A percentile compares a stretch with the other conserved stretches of the same genome.
Conservation (phyloP, 2,329 filamentous ascomycete species). For the Capronia americana region DNA sequence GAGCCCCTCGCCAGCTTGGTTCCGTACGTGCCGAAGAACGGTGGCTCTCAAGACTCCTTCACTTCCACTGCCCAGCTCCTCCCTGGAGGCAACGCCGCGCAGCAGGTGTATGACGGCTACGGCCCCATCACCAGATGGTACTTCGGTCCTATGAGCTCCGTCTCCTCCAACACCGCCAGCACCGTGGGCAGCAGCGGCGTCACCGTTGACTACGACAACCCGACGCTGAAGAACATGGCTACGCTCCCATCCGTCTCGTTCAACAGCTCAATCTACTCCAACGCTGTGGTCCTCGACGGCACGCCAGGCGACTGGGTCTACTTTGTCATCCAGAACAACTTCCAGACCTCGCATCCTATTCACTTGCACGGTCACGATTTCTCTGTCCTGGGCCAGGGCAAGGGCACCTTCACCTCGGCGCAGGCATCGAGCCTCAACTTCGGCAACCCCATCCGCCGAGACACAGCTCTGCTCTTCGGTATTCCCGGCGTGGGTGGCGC, state of each 20-base stretch:
- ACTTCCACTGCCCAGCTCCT: constrained; percentile 27
- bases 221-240: constrained; percentile 35
- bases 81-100: constrained; percentile 36
- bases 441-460: constrained; percentile 69
- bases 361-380: constrained; percentile 76
- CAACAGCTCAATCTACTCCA: constrained; percentile 37
- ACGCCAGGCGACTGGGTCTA: constrained; percentile 36
- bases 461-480: constrained; percentile 70
- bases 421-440: constrained; percentile 65
- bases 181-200: constrained; percentile 24
- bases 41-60: constrained; percentile 27
- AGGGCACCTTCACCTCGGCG: constrained; percentile 49
- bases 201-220: constrained; percentile 33
- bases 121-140: constrained; percentile 35
- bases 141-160: constrained; percentile 21
- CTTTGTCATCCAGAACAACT: constrained; percentile 40
- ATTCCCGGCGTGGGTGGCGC: constrained; percentile 43
- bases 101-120: constrained; percentile 28
- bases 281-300: constrained; percentile 35
- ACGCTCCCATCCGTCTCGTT: constrained; percentile 29
- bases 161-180: constrained; percentile 28
- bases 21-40: constrained; percentile 30
- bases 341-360: constrained; percentile 61
- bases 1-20: constrained; percentile 36
- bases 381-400: constrained; percentile 63